Base-by-base conservation (phyloP, 768 basidiomycete genomes). In the Fomitopsis pulvina region DNA sequence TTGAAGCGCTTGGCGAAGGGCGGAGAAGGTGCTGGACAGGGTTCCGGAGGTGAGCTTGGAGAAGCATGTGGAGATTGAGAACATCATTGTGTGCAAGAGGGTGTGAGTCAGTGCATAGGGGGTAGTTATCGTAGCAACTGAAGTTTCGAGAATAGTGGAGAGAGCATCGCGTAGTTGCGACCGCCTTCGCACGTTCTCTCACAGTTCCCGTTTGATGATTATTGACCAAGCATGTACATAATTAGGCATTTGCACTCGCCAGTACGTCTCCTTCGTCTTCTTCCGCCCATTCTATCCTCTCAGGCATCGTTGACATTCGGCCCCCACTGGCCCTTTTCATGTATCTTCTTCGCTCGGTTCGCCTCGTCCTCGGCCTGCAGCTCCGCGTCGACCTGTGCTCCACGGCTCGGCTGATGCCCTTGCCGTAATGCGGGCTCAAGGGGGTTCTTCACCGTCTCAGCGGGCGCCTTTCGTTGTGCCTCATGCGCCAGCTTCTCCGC, bases 331-430 rank as follows among this genome's bases (percentile, higher is more conserved):
- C 41, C 57, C n/a, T 55, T 52, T 37, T 42, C 52, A 1, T 43
- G 27, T 11, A 68, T 72, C 61, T 79, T 81, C 54, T 69, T 65
- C 58, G 51, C 67, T 50, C 81, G 52, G 32, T 60, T 43, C 55
- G 77, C 74, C 47, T 72, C 71, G n/a, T 83, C 81, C 50, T 79
- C 78, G 2, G 58, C 58, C 65, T 76, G 69, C n/a, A 83, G 63
- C 54, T 81, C 66, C 4, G 76, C 75, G 57, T 83, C 81, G n/a
- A 80, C 71, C 59, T 75, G 62, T 1, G 80, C 81, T 0, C 81
- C 80, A 32, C 71, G 64, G 0, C 78, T 79, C 0, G 81, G 81
- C 52, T 81, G 66, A 54, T 83, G 72, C 0, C 80, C 78, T 47
- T 82, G 80, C 16, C 68, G 59, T 16, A 60, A 63, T 1, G 79